Evolutionary conservation across 1,284 basidiomycete species (phyloP).

Genomic region (Austroboletus rostrupii): DNA sequence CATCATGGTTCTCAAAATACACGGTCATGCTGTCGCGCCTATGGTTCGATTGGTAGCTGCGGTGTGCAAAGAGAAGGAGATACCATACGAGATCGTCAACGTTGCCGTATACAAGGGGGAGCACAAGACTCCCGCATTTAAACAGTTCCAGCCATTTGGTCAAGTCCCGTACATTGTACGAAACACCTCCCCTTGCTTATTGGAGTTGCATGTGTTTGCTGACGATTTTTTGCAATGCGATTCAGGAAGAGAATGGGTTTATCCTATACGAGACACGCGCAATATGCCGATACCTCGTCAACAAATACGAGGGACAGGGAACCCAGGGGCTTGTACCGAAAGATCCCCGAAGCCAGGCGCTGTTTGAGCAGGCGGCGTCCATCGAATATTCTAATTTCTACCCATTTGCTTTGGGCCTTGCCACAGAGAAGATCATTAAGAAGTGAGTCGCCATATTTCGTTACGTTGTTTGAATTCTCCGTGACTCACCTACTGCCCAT

Average conservation of each 20-base stretch:
- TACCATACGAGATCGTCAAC: constrained; percentile 36
- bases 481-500: background rate
- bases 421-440: constrained; percentile 42
- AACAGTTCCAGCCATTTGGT: constrained; percentile 45
- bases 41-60: constrained; percentile 20
- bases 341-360: constrained; percentile 33
- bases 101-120: constrained; percentile 36
- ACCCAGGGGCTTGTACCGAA: constrained; percentile 29
- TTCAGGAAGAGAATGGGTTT: constrained; percentile 41
- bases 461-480: background rate
- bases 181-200: background rate
- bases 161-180: constrained; percentile 47
- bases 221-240: background rate
- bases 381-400: constrained; percentile 24
- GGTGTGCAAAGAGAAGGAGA: constrained; percentile 33
- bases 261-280: constrained; percentile 47
- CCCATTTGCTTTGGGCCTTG: constrained; percentile 34
- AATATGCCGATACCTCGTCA: constrained; percentile 44
- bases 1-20: constrained; percentile 23
- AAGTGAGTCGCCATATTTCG: constrained; percentile 18
- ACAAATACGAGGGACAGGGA: constrained; percentile 38
- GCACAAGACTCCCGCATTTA: constrained; percentile 37
- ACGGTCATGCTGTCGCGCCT: constrained; percentile 21
- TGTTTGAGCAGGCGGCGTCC: constrained; percentile 48
- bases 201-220: background rate